Percentiles rank a stretch among this genome's conserved stretches.
Evolutionary conservation across 2,329 filamentous ascomycete genomes (phyloP).

Genomic region (Colletotrichum graminicola): DNA sequence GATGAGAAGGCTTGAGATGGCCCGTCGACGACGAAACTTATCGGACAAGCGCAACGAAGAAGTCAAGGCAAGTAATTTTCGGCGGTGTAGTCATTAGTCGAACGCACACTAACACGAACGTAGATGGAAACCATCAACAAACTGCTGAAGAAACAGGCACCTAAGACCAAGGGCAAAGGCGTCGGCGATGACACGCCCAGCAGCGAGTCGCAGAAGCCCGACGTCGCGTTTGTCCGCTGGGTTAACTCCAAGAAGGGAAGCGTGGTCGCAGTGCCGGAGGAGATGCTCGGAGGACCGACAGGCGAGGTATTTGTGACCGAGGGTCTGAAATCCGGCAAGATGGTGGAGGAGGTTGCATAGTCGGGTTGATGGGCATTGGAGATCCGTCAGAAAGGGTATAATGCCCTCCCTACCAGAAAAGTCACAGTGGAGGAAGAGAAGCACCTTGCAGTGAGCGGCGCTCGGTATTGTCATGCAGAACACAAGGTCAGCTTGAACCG

Average conservation of each 20-base stretch:
- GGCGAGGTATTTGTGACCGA: conserved; percentile 68
- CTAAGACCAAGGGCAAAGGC: conserved; percentile 74
- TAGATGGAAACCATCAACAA: conserved; percentile 94
- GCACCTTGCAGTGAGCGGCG: conserved; percentile 9
- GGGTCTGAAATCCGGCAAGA: conserved; percentile 56
- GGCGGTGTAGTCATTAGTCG: too few relatives aligned
- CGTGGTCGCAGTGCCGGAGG: conserved; percentile 73
- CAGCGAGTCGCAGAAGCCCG: conserved; percentile 61
- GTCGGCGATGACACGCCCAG: conserved; percentile 64
- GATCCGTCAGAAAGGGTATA: neutral
- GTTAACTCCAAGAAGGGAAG: conserved; percentile 75
- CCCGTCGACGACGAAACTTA: conserved; percentile 70
- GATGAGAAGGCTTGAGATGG: conserved; percentile 73
- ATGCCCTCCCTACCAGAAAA: neutral
- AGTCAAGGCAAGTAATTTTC: conserved; percentile 63
- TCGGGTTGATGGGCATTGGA: neutral
- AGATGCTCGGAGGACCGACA: conserved; percentile 74
- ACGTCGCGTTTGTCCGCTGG: conserved; percentile 77
- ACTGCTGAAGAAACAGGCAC: conserved; percentile 86
- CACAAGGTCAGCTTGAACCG: conserved; percentile 6
- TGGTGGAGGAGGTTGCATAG: conserved; percentile 68
- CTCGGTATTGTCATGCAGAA: conserved; percentile 8
- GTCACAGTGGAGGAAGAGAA: neutral
- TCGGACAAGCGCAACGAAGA: conserved; percentile 75
- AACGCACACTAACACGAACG: conserved; percentile 1